These are phyloP conservation scores for Cystobasidium slooffiae DNA, from an alignment of 1,284 basidiomycete species.

Conservation along the genomic window DNA sequence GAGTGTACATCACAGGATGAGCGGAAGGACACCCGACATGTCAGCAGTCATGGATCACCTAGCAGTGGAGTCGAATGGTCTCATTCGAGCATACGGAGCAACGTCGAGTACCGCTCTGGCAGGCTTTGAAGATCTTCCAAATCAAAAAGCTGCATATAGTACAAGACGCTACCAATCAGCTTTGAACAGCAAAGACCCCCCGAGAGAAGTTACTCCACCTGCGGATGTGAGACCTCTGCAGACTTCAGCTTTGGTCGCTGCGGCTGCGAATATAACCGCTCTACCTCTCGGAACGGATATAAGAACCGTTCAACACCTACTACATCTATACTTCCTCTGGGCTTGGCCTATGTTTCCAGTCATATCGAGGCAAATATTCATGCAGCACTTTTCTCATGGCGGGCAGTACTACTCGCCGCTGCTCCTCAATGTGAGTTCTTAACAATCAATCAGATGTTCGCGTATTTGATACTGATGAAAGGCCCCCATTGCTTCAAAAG, in stretches of 20 bases:
- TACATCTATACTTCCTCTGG: constrained; percentile 39
- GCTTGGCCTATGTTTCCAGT: constrained; percentile 35
- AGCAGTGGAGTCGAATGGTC: constrained; percentile 26
- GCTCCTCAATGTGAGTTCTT: constrained; percentile 36
- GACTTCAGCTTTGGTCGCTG: constrained; percentile 18
- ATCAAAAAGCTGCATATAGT: constrained; percentile 7
- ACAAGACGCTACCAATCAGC: constrained; percentile 21
- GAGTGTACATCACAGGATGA: background rate
- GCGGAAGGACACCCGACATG: constrained; percentile 21
- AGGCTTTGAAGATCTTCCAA: constrained; percentile 14
- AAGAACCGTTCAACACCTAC: constrained; percentile 37
- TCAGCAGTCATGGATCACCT: constrained; percentile 27
- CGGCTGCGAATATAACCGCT: constrained; percentile 24
- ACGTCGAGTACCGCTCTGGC: constrained; percentile 18
- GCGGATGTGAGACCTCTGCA: constrained; percentile 3
- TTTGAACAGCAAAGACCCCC: constrained; percentile 2
- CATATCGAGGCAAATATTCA: constrained; percentile 22
- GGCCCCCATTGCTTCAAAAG: no score
- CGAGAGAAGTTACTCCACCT: constrained; percentile 14
- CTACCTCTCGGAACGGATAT: constrained; percentile 37
- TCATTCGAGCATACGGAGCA: constrained; percentile 24
- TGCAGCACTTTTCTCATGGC: constrained; percentile 24
- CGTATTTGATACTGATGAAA: no score
- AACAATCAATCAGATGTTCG: no score
- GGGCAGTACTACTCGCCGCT: constrained; percentile 38